These are phyloP conservation scores for Glycyrrhiza uralensis DNA, from an alignment of 306 rosid species.

Conservation along the genomic window DNA sequence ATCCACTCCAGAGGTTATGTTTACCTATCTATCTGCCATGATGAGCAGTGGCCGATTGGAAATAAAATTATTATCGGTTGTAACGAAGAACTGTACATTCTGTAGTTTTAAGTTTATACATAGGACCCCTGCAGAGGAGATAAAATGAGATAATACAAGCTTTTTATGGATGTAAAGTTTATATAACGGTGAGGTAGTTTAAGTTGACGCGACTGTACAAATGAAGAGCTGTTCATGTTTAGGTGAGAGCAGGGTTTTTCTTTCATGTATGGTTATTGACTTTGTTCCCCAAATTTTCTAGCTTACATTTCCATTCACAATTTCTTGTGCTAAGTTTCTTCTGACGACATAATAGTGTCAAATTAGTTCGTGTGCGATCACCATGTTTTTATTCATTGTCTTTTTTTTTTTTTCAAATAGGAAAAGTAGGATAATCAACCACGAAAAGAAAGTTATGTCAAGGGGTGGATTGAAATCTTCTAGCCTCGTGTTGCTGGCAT, in stretches of 20 bases:
- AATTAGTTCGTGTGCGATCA: not conserved
- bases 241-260: slow-evolving; percentile 49
- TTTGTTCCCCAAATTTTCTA: slow-evolving; percentile 30
- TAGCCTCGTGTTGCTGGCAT: no score
- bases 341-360: not conserved
- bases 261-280: slow-evolving; percentile 53
- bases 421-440: not conserved
- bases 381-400: not conserved
- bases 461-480: not conserved
- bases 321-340: not conserved
- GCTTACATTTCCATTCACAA: not conserved
- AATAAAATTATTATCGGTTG: slow-evolving; percentile 69
- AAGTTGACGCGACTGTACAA: slow-evolving; percentile 68
- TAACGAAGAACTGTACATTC: slow-evolving; percentile 77
- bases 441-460: not conserved
- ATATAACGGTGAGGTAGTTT: slow-evolving; percentile 57
- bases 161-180: slow-evolving; percentile 62
- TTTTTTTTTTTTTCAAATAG: no score
- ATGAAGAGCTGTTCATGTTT: slow-evolving; percentile 66
- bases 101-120: slow-evolving; percentile 73
- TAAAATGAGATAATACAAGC: slow-evolving; percentile 53
- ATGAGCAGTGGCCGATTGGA: slow-evolving; percentile 44
- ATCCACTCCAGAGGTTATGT: slow-evolving; percentile 45
- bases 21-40: slow-evolving; percentile 38
- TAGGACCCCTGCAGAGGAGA: slow-evolving; percentile 63